Base-by-base conservation (phyloP, 2,329 filamentous ascomycete species). In the Epichloe bromicola region DNA sequence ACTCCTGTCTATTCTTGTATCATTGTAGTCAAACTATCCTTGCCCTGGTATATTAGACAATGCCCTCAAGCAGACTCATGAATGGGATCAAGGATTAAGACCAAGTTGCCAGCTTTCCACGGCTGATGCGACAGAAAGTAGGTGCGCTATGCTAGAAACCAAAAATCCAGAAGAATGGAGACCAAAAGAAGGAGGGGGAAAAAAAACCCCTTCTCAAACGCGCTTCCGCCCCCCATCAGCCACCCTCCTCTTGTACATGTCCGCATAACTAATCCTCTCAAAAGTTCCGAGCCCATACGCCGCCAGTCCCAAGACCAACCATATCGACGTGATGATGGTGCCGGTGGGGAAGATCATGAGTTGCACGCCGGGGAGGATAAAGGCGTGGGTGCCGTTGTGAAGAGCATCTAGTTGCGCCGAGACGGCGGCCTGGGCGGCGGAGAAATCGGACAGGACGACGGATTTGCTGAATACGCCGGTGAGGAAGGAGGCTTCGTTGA, bases 291-390 rank as follows among this genome's bases (percentile, higher is more conserved):
- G 74, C 3, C 75, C 83, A 54, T 84, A 78, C 20, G 75, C 78
- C 0, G 65, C 64, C 6, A 80, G 48, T 26, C 82, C 78, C 19
- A 85, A 54, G 1, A 75, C 55, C 2, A 79, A 65, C 83, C 85
- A 89, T 12, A 76, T 60, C 39, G 75, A 68, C 2, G 78, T 84
- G 58, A 89, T 74, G 57, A 86, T 69, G n/a, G 84, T 69, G 17
- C 85, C 85, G 33, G 83, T 70, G 7, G 85, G 85, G 65, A 86
- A 82, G 54, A 88, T 78, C 59, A 85, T 72, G 50, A 88, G 73
- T 54, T 78, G 74, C 39, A 79, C 74, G 43, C 85, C 85, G 0
- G 85, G 85, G 1, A 89, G 69, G 14, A 86, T 72, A 57, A 88
- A 88, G 1, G 82, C 79, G 11, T 76, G 71, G 14, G 73, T 76